A percentile compares a stretch with the other conserved stretches of the same genome.
phyloP scores from a whole-genome alignment of 208 protist genomes.

The Leishmania guyanensis region DNA sequence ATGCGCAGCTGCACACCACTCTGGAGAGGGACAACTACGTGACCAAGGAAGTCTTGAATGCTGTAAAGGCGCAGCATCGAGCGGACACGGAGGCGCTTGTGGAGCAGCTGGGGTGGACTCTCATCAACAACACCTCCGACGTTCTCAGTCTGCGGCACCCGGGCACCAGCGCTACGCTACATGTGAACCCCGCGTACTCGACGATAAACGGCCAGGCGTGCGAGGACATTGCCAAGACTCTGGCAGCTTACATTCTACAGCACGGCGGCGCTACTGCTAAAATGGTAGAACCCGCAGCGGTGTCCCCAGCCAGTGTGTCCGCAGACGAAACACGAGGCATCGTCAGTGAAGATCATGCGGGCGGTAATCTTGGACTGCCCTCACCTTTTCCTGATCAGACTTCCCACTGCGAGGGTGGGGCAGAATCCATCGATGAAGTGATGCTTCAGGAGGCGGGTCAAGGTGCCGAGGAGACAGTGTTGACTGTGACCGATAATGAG shows the following conservation, averaged over 20 bases:
- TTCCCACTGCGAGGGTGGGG: not conserved
- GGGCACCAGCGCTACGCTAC: slow-evolving; percentile 17
- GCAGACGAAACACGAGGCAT: not conserved
- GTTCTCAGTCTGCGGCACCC: slow-evolving; percentile 34
- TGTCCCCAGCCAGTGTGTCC: too few species aligned
- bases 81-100: slow-evolving; percentile 14
- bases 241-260: slow-evolving; percentile 27
- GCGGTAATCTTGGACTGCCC: not conserved
- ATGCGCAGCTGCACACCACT: slow-evolving; percentile 15
- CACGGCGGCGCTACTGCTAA: not conserved
- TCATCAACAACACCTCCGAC: slow-evolving; percentile 28
- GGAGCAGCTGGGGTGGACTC: slow-evolving; percentile 23
- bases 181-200: slow-evolving; percentile 27
- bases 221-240: slow-evolving; percentile 20
- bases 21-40: slow-evolving; percentile 27
- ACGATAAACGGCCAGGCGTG: slow-evolving; percentile 29
- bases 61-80: slow-evolving; percentile 21
- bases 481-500: not conserved
- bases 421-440: not conserved
- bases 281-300: not conserved
- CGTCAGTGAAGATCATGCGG: not conserved
- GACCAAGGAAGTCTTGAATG: slow-evolving; percentile 12
- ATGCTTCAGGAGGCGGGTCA: not conserved
- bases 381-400: not conserved
- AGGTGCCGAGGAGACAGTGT: not conserved